These are phyloP conservation scores for Saccharomycopsis selenospora DNA, from an alignment of 805 yeast genomes.

Conservation along the genomic window DNA sequence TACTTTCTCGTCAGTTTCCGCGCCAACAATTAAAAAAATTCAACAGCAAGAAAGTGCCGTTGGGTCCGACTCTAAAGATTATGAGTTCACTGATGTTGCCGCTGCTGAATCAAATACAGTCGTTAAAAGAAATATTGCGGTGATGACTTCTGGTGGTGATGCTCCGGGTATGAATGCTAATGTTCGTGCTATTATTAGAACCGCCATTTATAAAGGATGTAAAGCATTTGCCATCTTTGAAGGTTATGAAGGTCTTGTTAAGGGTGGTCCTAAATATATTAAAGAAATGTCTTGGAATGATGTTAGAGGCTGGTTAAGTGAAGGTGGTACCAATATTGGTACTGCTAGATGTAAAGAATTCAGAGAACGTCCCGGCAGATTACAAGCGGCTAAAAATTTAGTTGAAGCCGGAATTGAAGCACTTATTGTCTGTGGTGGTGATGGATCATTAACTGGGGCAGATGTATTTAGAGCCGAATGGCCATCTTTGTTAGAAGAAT, in stretches of 20 bases:
- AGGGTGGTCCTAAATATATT: conserved; percentile 49
- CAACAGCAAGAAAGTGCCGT: no score
- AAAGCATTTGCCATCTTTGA: conserved; percentile 62
- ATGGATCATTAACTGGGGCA: conserved; percentile 78
- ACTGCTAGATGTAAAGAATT: conserved; percentile 70
- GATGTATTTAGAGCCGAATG: conserved; percentile 70
- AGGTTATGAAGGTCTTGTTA: conserved; percentile 68
- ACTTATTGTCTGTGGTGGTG: conserved; percentile 75
- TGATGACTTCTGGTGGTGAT: conserved; percentile 79
- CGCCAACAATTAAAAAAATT: background rate
- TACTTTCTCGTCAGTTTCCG: conserved; percentile 40
- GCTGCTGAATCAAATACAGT: background rate
- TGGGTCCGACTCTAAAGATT: no score
- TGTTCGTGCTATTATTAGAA: conserved; percentile 64
- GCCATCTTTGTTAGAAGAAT: conserved; percentile 62
- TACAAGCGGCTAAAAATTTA: conserved; percentile 57
- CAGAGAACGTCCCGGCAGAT: conserved; percentile 58
- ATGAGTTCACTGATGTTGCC: background rate
- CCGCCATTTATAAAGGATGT: conserved; percentile 59
- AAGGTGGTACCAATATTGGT: conserved; percentile 75
- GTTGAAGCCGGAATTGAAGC: conserved; percentile 70
- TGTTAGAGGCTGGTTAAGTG: conserved; percentile 61
- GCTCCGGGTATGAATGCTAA: conserved; percentile 79
- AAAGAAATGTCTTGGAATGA: conserved; percentile 65
- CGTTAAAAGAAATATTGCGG: conserved; percentile 48